A percentile compares a stretch with the other conserved stretches of the same genome.
Evolutionary conservation across 805 yeast species (phyloP).

Genomic region (Torulaspora delbrueckii): DNA sequence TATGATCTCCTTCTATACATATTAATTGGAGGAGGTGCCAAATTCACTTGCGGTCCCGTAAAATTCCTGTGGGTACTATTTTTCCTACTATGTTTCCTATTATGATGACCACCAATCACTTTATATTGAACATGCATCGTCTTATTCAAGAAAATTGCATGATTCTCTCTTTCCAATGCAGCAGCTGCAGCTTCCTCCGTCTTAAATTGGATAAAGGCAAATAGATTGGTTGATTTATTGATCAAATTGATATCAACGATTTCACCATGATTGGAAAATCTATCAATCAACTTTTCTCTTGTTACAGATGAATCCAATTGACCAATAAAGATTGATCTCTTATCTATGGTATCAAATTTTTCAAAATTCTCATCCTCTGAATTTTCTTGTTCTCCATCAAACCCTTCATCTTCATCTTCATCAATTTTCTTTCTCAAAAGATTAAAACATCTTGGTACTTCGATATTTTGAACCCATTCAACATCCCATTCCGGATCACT

Average conservation of each 20-base stretch:
- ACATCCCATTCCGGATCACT: slow-evolving; percentile 51
- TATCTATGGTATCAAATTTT: slow-evolving; percentile 48
- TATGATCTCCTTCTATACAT: slow-evolving; percentile 43
- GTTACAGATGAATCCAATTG: slow-evolving; percentile 55
- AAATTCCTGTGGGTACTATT: slow-evolving; percentile 25
- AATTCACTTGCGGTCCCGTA: slow-evolving; percentile 40
- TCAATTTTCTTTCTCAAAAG: slow-evolving; percentile 14
- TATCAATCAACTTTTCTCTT: slow-evolving; percentile 48
- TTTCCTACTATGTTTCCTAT: slow-evolving; percentile 25
- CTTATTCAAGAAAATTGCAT: slow-evolving; percentile 63
- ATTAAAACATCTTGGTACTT: slow-evolving; percentile 40
- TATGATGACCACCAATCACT: slow-evolving; percentile 41
- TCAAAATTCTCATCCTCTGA: slow-evolving; percentile 10
- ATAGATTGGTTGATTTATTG: slow-evolving; percentile 46
- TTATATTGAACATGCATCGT: slow-evolving; percentile 84
- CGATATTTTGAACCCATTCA: slow-evolving; percentile 86
- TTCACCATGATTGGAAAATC: slow-evolving; percentile 65
- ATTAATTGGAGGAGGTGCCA: slow-evolving; percentile 83
- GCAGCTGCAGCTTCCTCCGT: slow-evolving; percentile 73
- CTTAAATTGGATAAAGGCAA: slow-evolving; percentile 68
- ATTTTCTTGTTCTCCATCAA: slow-evolving; percentile 7
- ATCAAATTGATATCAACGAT: slow-evolving; percentile 54
- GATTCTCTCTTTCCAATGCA: slow-evolving; percentile 83
- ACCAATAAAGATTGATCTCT: slow-evolving; percentile 72
- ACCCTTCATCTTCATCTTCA: slow-evolving; percentile 19